Conservation (phyloP, 441 rosid genomes). For the Daphne laureola region DNA sequence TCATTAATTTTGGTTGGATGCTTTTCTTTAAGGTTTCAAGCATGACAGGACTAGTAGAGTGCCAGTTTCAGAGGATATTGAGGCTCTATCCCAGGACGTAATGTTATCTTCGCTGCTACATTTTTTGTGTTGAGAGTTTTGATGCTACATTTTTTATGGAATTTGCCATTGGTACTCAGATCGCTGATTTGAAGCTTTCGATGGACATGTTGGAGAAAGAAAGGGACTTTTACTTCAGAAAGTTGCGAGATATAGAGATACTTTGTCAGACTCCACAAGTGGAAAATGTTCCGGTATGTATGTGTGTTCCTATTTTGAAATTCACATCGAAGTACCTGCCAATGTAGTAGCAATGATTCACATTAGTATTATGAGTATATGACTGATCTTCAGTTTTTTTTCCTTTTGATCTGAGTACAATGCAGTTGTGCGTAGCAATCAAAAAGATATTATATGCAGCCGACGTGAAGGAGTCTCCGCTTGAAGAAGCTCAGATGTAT, state of each 20-base stretch:
- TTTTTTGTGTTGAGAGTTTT: neutral
- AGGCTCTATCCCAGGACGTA: slow-evolving; percentile 79
- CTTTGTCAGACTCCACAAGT: slow-evolving; percentile 77
- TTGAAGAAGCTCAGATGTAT: slow-evolving; percentile 78
- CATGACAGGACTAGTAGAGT: slow-evolving; percentile 30
- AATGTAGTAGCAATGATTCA: no score
- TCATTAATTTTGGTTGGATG: slow-evolving; percentile 1
- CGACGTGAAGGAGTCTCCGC: slow-evolving; percentile 70
- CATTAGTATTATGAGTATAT: no score
- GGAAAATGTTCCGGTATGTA: slow-evolving; percentile 67
- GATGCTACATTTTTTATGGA: neutral
- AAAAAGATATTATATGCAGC: slow-evolving; percentile 87
- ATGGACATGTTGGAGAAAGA: slow-evolving; percentile 76
- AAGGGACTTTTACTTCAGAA: slow-evolving; percentile 90
- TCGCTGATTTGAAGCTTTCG: slow-evolving; percentile 72
- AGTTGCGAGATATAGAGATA: slow-evolving; percentile 74
- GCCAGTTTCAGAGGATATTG: slow-evolving; percentile 41
- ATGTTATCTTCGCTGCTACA: neutral
- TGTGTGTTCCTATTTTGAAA: slow-evolving; percentile 9
- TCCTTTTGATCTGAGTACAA: no score
- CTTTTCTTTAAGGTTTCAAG: slow-evolving; percentile 39
- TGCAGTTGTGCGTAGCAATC: slow-evolving; percentile 72
- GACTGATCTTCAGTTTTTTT: no score
- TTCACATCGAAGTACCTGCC: neutral
- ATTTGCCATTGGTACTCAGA: slow-evolving; percentile 26